Evolutionary conservation across 345 rosid genomes (phyloP).

Genomic region (Stellera chamaejasme): DNA sequence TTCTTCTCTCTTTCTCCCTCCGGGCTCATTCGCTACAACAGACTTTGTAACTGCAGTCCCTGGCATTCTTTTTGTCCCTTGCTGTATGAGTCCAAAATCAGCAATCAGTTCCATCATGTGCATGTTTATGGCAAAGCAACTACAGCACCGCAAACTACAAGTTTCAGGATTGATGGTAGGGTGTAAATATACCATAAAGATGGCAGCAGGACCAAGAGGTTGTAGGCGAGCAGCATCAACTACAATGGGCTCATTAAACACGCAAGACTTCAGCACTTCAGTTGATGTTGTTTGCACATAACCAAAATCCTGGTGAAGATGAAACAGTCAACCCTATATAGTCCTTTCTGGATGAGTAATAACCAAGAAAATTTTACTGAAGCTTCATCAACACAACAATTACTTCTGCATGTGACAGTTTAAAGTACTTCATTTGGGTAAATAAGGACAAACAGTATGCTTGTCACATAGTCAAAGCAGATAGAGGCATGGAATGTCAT

Average conservation of each 20-base stretch:
- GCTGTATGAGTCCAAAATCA: constrained; percentile 42
- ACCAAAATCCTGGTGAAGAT: constrained; percentile 78
- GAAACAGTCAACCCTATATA: not conserved
- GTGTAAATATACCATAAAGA: constrained; percentile 59
- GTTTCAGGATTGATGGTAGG: constrained; percentile 4
- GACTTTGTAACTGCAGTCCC: constrained; percentile 98
- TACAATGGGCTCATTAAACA: constrained; percentile 92
- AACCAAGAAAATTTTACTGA: too few species aligned
- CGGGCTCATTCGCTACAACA: constrained; percentile 94
- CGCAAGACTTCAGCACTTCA: constrained; percentile 83
- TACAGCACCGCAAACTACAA: not conserved
- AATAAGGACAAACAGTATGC: too few species aligned
- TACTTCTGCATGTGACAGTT: not conserved
- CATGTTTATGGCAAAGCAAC: constrained; percentile 1
- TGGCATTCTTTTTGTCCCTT: constrained; percentile 96
- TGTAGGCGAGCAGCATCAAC: constrained; percentile 74
- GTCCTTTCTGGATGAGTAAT: too few species aligned
- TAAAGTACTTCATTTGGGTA: not conserved
- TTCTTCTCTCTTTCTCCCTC: constrained; percentile 97
- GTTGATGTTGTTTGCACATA: constrained; percentile 97
- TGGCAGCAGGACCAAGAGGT: constrained; percentile 87
- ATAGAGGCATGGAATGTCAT: not conserved
- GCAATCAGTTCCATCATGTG: constrained; percentile 15
- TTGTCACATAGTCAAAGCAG: not conserved
- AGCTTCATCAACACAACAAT: constrained; percentile 2